Conservation (phyloP, 495 filamentous ascomycete species). For the Massariosphaeria phaeospora region DNA sequence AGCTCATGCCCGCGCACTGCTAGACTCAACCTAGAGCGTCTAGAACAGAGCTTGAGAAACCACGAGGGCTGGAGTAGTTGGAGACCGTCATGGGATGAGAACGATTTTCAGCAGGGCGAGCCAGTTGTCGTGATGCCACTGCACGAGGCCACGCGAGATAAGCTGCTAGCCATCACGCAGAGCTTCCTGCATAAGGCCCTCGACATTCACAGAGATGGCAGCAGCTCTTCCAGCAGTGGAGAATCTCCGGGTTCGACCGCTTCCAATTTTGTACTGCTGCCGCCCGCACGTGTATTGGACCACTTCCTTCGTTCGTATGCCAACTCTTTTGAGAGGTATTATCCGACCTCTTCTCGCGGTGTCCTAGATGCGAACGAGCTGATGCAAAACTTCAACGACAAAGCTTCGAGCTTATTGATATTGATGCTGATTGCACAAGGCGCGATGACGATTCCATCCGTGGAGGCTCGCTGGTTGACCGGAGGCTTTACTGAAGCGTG, state of each 20-base stretch:
- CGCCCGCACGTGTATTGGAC: slow-evolving; percentile 55
- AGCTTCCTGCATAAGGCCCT: slow-evolving; percentile 59
- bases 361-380: slow-evolving; percentile 57
- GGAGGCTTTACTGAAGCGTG: slow-evolving; percentile 61
- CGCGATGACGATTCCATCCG: slow-evolving; percentile 52
- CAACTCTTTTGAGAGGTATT: slow-evolving; percentile 55
- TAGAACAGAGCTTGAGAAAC: slow-evolving; percentile 48
- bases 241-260: slow-evolving; percentile 41
- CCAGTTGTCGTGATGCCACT: slow-evolving; percentile 44
- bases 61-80: slow-evolving; percentile 45
- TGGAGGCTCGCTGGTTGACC: slow-evolving; percentile 55
- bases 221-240: slow-evolving; percentile 34
- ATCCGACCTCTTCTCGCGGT: slow-evolving; percentile 49
- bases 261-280: slow-evolving; percentile 55
- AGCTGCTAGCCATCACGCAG: slow-evolving; percentile 59
- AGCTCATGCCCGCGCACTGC: slow-evolving; percentile 53
- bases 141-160: slow-evolving; percentile 52
- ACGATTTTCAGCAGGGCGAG: slow-evolving; percentile 47
- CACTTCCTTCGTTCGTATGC: slow-evolving; percentile 58
- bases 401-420: slow-evolving; percentile 54
- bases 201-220: slow-evolving; percentile 50
- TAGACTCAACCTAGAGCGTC: slow-evolving; percentile 52
- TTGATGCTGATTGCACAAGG: slow-evolving; percentile 64
- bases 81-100: slow-evolving; percentile 46
- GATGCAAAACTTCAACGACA: slow-evolving; percentile 49